Conservation (phyloP, 2,329 filamentous ascomycete species). For the Akanthomyces dipterigenus region DNA sequence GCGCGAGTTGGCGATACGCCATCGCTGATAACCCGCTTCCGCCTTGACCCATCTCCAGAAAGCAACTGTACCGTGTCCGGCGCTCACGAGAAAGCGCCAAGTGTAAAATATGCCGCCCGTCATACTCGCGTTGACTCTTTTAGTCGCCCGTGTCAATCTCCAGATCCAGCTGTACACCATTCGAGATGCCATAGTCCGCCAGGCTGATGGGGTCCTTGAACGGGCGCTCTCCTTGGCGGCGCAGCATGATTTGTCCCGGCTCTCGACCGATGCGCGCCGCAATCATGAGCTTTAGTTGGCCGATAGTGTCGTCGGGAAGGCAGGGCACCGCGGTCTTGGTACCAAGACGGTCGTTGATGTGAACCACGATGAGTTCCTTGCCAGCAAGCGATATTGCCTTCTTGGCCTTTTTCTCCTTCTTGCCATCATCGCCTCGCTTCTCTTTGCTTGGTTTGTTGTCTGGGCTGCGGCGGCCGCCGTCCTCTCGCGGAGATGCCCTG, state of each 20-base stretch:
- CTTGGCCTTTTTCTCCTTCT: slow-evolving; percentile 32
- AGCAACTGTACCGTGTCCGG: neutral
- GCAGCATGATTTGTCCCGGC: slow-evolving; percentile 84
- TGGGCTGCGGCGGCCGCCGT: slow-evolving; percentile 15
- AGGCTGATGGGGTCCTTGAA: slow-evolving; percentile 88
- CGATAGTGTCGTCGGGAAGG: slow-evolving; percentile 74
- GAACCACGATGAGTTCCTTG: slow-evolving; percentile 88
- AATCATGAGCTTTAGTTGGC: slow-evolving; percentile 85
- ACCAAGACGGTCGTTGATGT: slow-evolving; percentile 90
- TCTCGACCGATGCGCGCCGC: slow-evolving; percentile 83
- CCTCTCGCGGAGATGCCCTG: slow-evolving; percentile 17
- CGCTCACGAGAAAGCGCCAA: neutral
- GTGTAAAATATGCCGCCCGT: neutral
- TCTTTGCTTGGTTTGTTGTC: slow-evolving; percentile 13
- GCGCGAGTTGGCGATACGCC: neutral
- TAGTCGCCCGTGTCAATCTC: slow-evolving; percentile 56
- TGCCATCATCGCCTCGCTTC: slow-evolving; percentile 25
- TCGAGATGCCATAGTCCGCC: slow-evolving; percentile 89
- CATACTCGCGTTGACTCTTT: slow-evolving; percentile 16
- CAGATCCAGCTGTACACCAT: slow-evolving; percentile 67
- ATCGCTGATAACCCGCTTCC: neutral
- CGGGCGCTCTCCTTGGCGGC: slow-evolving; percentile 83
- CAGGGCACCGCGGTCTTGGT: slow-evolving; percentile 95
- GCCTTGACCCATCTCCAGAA: neutral
- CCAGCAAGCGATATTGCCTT: slow-evolving; percentile 27